These are phyloP conservation scores for Leucoagaricus sp. DNA, from an alignment of 1,284 basidiomycete genomes.

Conservation along the genomic window DNA sequence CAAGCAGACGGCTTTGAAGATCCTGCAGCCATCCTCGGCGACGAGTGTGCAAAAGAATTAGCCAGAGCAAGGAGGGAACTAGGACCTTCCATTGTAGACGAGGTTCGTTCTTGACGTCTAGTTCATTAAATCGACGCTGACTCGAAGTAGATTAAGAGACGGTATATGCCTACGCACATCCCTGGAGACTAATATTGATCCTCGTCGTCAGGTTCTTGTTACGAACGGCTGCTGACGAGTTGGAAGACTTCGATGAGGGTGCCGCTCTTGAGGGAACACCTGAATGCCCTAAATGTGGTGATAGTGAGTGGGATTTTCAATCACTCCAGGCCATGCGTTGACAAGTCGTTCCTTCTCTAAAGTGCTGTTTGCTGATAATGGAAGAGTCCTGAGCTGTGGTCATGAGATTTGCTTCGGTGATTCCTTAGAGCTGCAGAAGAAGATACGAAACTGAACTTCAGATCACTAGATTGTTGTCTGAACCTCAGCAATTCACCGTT, in stretches of 20 bases:
- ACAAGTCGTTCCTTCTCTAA: neutral
- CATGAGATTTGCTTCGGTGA: slow-evolving; percentile 64
- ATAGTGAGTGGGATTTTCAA: too few relatives aligned
- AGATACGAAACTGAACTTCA: neutral
- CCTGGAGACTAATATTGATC: neutral
- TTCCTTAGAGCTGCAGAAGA: slow-evolving; percentile 13
- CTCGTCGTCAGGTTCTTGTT: slow-evolving; percentile 36
- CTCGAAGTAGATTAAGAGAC: slow-evolving; percentile 37
- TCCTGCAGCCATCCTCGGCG: slow-evolving; percentile 47
- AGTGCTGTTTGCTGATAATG: slow-evolving; percentile 52
- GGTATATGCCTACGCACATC: slow-evolving; percentile 26
- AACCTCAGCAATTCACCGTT: slow-evolving; percentile 51
- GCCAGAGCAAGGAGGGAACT: slow-evolving; percentile 56
- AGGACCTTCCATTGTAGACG: slow-evolving; percentile 52
- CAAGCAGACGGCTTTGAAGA: slow-evolving; percentile 49
- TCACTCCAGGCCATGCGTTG: too few relatives aligned
- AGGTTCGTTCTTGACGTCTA: slow-evolving; percentile 34
- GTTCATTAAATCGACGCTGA: neutral
- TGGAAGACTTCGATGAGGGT: slow-evolving; percentile 43
- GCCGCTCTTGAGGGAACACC: slow-evolving; percentile 38
- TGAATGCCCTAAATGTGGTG: slow-evolving; percentile 55
- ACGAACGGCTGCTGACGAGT: slow-evolving; percentile 43
- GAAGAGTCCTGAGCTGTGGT: slow-evolving; percentile 54
- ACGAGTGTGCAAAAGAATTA: slow-evolving; percentile 53
- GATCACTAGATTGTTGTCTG: slow-evolving; percentile 53